Evolutionary conservation across 768 basidiomycete species (phyloP).

Genomic region (Krasilnikovozyma curviuscula): DNA sequence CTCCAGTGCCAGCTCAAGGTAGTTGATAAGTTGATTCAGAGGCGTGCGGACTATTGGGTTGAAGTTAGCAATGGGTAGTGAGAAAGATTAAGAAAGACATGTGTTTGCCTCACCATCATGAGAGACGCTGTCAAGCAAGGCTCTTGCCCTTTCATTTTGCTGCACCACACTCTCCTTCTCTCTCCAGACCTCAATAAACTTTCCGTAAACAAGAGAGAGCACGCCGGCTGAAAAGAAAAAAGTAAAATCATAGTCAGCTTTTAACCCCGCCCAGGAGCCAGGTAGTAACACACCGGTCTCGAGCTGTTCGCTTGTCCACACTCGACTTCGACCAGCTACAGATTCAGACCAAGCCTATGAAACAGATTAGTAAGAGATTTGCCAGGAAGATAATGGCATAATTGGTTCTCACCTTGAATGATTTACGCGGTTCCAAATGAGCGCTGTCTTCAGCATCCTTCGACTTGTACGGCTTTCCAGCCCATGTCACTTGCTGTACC

Average conservation of each 20-base stretch:
- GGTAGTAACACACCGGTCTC: no score
- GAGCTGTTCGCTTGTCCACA: constrained; percentile 65
- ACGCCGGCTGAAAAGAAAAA: constrained; percentile 41
- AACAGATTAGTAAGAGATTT: neutral
- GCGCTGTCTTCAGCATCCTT: constrained; percentile 27
- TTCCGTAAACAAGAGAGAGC: constrained; percentile 57
- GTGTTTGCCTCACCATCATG: constrained; percentile 44
- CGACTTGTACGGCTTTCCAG: constrained; percentile 47
- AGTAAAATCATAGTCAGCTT: neutral
- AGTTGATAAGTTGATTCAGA: constrained; percentile 71
- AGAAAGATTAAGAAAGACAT: neutral
- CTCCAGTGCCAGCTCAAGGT: constrained; percentile 61
- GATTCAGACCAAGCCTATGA: constrained; percentile 46
- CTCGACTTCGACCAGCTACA: constrained; percentile 44
- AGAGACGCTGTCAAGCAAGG: constrained; percentile 58
- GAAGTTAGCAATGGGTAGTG: neutral
- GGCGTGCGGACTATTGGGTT: constrained; percentile 44
- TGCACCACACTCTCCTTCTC: constrained; percentile 58
- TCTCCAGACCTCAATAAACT: constrained; percentile 74
- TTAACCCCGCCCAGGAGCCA: constrained; percentile 28
- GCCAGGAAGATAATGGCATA: no score
- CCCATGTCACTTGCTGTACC: constrained; percentile 50
- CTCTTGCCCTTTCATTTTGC: constrained; percentile 49
- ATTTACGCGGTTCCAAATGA: constrained; percentile 50
- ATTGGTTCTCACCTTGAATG: constrained; percentile 39